Evolutionary conservation across 2,329 filamentous ascomycete genomes (phyloP).

Genomic region (Talaromyces rugulosus): DNA sequence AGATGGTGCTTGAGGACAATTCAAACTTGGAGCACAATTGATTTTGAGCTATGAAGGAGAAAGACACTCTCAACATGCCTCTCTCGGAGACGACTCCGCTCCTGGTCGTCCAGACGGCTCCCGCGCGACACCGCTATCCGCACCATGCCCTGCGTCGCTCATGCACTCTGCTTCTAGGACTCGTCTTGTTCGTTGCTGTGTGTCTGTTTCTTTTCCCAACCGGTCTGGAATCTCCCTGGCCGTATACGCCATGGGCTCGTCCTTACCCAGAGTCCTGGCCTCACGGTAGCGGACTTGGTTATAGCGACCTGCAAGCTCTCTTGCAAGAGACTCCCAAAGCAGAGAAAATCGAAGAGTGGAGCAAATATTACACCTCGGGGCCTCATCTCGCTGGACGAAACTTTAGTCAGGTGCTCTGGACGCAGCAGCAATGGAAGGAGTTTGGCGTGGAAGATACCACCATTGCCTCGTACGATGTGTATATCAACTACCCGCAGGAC

Average conservation of each 20-base stretch:
- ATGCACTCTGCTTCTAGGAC: constrained; percentile 38
- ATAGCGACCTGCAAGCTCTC: constrained; percentile 52
- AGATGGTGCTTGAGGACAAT: background rate
- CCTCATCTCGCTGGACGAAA: constrained; percentile 75
- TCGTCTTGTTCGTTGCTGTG: constrained; percentile 34
- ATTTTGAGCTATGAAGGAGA: constrained; percentile 25
- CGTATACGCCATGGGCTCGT: constrained; percentile 37
- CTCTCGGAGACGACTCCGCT: constrained; percentile 39
- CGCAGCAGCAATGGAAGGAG: constrained; percentile 66
- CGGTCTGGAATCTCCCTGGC: constrained; percentile 34
- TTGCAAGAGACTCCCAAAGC: constrained; percentile 52
- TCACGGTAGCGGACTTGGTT: constrained; percentile 44
- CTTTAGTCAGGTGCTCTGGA: constrained; percentile 72
- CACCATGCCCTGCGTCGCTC: constrained; percentile 39
- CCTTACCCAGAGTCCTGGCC: constrained; percentile 41
- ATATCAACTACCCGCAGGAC: constrained; percentile 71
- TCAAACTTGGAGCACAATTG: background rate
- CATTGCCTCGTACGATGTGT: constrained; percentile 69
- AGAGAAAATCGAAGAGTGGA: constrained; percentile 64
- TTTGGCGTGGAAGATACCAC: constrained; percentile 58
- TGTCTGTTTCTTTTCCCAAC: constrained; percentile 40
- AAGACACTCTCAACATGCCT: constrained; percentile 28
- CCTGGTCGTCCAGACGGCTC: constrained; percentile 37
- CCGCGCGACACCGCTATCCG: constrained; percentile 37
- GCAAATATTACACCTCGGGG: constrained; percentile 71